These are phyloP conservation scores for Phytophthora multivora DNA, from an alignment of 352 stramenopile species.

Conservation along the genomic window DNA sequence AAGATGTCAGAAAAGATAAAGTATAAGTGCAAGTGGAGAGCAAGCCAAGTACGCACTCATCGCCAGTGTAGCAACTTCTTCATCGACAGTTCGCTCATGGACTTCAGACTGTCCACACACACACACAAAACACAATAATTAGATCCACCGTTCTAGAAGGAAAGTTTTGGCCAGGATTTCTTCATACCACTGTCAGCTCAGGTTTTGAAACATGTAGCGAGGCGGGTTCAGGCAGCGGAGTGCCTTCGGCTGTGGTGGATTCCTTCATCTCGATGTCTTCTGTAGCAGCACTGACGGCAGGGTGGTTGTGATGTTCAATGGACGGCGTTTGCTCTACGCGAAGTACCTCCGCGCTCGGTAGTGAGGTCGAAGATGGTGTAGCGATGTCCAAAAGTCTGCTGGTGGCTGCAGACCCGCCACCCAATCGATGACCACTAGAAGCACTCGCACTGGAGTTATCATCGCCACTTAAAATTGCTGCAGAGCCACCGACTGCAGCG, in stretches of 20 bases:
- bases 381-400: conserved; percentile 34
- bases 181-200: conserved; percentile 11
- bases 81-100: conserved; percentile 20
- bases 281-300: not conserved
- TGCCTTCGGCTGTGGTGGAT: not conserved
- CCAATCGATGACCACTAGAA: conserved; percentile 39
- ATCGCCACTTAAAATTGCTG: conserved; percentile 20
- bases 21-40: not conserved
- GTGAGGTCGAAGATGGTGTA: not conserved
- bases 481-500: conserved; percentile 38
- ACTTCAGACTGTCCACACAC: not conserved
- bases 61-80: conserved; percentile 37
- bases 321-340: not conserved
- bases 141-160: not conserved
- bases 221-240: not conserved
- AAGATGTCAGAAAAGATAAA: conserved; percentile 4
- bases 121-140: not conserved
- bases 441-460: conserved; percentile 1
- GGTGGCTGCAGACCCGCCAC: conserved; percentile 32
- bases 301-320: not conserved
- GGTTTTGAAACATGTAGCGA: not conserved
- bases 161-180: not conserved
- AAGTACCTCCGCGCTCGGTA: not conserved
- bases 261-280: conserved; percentile 31
- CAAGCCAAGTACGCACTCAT: conserved; percentile 41